Conservation (phyloP, 257 asterid genomes). For the Fraxinus cuspidata region DNA sequence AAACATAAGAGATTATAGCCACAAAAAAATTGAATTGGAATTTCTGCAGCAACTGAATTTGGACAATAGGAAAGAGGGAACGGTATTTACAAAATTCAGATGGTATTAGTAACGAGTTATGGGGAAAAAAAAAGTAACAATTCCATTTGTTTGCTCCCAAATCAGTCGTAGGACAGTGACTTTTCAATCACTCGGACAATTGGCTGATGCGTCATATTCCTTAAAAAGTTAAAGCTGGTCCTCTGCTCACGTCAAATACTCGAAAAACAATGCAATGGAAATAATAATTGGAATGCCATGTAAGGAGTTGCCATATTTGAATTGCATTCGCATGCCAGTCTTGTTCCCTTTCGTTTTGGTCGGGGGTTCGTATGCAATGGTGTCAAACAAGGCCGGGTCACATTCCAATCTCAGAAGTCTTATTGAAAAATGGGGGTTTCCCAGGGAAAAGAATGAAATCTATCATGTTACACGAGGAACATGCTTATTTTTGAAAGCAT, state of each 20-base stretch:
- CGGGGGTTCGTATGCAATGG: not conserved
- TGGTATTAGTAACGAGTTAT: not conserved
- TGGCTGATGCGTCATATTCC: not conserved
- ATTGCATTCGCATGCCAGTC: not conserved
- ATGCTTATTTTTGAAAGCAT: not conserved
- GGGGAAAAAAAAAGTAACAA: not conserved
- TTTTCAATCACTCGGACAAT: not conserved
- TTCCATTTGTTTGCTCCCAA: not conserved
- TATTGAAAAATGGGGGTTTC: not conserved
- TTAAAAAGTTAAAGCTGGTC: not conserved
- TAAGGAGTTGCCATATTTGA: not conserved
- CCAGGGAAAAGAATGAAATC: not conserved
- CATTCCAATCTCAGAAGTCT: not conserved
- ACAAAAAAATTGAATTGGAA: not conserved
- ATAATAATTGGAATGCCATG: not conserved
- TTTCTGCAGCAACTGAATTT: not conserved
- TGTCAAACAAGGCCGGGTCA: not conserved
- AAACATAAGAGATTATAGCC: not conserved
- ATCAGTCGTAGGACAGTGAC: not conserved
- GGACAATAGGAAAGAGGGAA: not conserved
- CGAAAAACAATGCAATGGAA: not conserved
- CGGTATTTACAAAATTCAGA: not conserved
- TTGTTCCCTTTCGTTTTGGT: not conserved
- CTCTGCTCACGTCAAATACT: not conserved
- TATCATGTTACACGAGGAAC: not conserved